Evolutionary conservation across 805 yeast genomes (phyloP), one percentile per base, ranked within the genome.

Genomic region (Sugiyamaella marilandica): DNA sequence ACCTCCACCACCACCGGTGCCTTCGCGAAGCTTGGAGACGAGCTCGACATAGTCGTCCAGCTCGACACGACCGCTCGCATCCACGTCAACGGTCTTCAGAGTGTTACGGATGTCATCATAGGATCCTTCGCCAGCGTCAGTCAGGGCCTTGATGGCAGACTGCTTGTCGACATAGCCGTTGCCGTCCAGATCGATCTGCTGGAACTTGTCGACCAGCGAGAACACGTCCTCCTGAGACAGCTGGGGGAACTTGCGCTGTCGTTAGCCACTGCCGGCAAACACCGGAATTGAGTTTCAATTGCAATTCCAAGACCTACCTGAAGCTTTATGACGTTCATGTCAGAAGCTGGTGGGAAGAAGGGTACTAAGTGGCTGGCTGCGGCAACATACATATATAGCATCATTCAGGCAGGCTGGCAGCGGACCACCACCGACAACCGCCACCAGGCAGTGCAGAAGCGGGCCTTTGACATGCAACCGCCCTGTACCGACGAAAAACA

Each of bases 31-130:
- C 66, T 88, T 89, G 32, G 95, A 87, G 52, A 86, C 79, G 62
- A 94, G 82, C 60, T 72, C 85, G 33, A 92, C 97, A 65, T 82
- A 94, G 67, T 94, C 99, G 55, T 94, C 99, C 65, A 94, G 74
- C 69, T 94, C 99, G 50, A 94, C 97, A 66, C 87, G 92, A 24
- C 99, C 99, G 3, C 96, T 85, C 13, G 98, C 96, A 71, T 94
- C 99, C 33, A 94, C 95, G 59, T 85, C 84, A 47, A 90, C 97
- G 50, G 79, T 80, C 67, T 94, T 94, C 66, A 94, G 78, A 1
- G 97, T 87, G 69, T 90, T 96, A 74, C 99, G 84, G 21, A 95
- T 92, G 59, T 85, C 87, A 70, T 94, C 99, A 65, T 94, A 94
- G 32, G 90, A 70, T 48, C 86, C 92, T 50, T 81, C 81, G 16